Base-by-base conservation (phyloP, 2,329 filamentous ascomycete genomes). In the Ophiosphaerella narmari region DNA sequence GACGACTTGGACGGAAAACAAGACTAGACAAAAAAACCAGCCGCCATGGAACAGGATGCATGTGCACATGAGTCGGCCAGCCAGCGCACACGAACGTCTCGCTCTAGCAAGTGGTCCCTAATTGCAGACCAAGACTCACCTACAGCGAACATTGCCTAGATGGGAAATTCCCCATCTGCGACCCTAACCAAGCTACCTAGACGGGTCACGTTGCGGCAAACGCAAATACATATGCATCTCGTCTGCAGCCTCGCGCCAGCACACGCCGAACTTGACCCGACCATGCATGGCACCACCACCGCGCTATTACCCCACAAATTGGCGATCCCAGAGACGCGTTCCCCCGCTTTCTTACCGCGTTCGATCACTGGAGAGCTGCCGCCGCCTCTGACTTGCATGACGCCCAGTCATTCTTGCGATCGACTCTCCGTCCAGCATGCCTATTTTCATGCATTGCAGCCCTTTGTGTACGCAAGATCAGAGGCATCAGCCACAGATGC, bases 221-320 rank as follows among this genome's bases (percentile, higher is more conserved):
- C 38, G 46, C 46, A 39, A 38, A 34, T 44, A 35, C 14, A 39
- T 36, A 26, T 47, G 56, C 54, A 54, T 34, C 26, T 43, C 39
- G 36, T 47, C 36, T 40, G 52, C 46, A 67, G 60, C 62, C 63
- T 68, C 65, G 58, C 48, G 42, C 54, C 65, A 57, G 47, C 48
- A 43, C 61, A 45, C 46, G n/a, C 63, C 61, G 57, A 66, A 51
- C 48, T 48, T 57, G 52, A 50, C 47, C 57, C 57, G 60, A 59
- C 41, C 43, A 56, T 56, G 63, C 54, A 61, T 52, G 56, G 49
- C 57, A 59, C 41, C 53, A 57, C 50, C 34, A 51, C 44, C 58
- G 57, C 52, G 57, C 59, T 63, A 67, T 71, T 73, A 72, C 69
- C 69, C 70, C 69, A 72, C 70, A 73, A 63, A 53, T 64, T 69